These are phyloP conservation scores for Canavalia gladiata DNA, from an alignment of 306 rosid species.

Conservation along the genomic window DNA sequence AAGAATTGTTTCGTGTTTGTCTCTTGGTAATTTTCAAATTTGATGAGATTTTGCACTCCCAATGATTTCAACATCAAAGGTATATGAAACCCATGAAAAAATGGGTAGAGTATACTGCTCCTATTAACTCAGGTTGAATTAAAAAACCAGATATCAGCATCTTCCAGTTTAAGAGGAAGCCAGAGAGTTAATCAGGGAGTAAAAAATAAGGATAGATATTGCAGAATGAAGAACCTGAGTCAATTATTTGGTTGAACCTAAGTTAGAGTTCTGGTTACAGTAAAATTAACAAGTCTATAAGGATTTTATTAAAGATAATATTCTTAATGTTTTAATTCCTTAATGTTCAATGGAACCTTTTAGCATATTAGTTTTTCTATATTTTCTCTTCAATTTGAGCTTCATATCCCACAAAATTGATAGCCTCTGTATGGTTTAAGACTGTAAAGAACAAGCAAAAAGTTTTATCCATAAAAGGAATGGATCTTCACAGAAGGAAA, in stretches of 20 bases:
- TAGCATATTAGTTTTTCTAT: not conserved
- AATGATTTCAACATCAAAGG: constrained; percentile 37
- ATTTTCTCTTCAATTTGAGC: constrained; percentile 33
- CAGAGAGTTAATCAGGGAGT: constrained; percentile 5
- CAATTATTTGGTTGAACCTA: constrained; percentile 16
- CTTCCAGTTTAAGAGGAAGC: constrained; percentile 18
- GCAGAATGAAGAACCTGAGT: not conserved
- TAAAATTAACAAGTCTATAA: constrained; percentile 11
- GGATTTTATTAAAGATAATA: not conserved
- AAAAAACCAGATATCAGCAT: constrained; percentile 15
- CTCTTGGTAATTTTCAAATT: constrained; percentile 26
- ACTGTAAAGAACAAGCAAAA: constrained; percentile 18
- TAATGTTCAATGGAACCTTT: not conserved
- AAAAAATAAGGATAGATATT: constrained; percentile 2
- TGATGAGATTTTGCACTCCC: constrained; percentile 30
- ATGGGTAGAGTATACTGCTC: not conserved
- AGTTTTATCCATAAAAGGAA: not conserved
- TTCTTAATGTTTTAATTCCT: not conserved
- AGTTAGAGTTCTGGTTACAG: not conserved
- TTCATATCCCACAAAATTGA: constrained; percentile 16
- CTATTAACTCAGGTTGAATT: constrained; percentile 1
- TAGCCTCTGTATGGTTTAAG: constrained; percentile 21
- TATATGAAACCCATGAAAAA: not conserved
- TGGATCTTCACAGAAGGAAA: constrained; percentile 8
- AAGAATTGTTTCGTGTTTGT: constrained; percentile 27